Evolutionary conservation across 768 basidiomycete genomes (phyloP).

Genomic region (Naganishia kalamii): DNA sequence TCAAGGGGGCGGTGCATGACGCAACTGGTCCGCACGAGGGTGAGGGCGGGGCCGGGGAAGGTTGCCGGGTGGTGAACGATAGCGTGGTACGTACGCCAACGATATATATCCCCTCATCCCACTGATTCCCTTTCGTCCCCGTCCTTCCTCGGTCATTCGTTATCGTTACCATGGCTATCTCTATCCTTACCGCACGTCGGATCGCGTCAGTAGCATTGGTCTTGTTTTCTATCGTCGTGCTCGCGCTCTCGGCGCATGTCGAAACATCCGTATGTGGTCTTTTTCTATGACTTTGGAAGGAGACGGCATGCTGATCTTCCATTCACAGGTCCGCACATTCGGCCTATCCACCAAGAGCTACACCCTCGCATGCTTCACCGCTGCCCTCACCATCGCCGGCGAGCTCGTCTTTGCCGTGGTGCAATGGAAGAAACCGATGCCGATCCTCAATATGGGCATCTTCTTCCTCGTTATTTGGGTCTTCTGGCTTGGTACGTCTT

Average conservation of each 20-base stretch:
- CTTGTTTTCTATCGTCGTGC: slow-evolving; percentile 26
- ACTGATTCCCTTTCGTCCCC: no score
- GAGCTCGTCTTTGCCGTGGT: slow-evolving; percentile 17
- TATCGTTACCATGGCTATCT: not conserved
- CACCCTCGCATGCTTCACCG: slow-evolving; percentile 33
- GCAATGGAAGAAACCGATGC: slow-evolving; percentile 3
- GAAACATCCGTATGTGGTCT: slow-evolving; percentile 27
- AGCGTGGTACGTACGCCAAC: no score
- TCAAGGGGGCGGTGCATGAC: no score
- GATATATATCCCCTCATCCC: no score
- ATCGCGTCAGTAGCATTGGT: slow-evolving; percentile 19
- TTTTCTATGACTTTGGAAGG: not conserved
- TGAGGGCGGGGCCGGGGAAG: no score
- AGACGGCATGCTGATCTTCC: not conserved
- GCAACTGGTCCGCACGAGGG: no score
- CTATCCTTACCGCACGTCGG: slow-evolving; percentile 16
- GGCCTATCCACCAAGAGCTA: slow-evolving; percentile 24
- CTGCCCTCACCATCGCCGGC: slow-evolving; percentile 30
- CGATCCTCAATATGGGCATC: not conserved
- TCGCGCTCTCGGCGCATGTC: slow-evolving; percentile 32
- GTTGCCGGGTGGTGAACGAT: no score
- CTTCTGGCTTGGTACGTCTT: slow-evolving; percentile 32
- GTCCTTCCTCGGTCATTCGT: no score
- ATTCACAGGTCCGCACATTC: slow-evolving; percentile 24
- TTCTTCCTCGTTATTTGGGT: slow-evolving; percentile 23